phyloP scores from a whole-genome alignment of 2,329 filamentous ascomycete genomes.

The Trichophyton schoenleinii region DNA sequence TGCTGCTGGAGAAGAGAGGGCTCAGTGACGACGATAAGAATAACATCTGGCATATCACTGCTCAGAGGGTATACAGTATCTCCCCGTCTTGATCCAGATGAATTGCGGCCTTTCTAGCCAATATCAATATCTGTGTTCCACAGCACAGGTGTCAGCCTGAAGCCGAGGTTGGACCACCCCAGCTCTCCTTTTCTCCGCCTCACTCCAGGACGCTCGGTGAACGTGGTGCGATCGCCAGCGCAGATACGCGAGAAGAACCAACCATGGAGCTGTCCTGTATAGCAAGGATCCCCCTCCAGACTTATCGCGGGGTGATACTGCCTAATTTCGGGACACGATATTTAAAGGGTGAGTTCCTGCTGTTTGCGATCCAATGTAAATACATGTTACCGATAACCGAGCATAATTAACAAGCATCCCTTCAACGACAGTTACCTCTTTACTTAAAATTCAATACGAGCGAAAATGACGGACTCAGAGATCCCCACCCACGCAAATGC shows the following conservation, averaged over 20 bases:
- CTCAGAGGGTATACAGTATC: constrained; percentile 53
- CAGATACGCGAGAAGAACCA: background rate
- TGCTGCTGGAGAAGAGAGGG: constrained; percentile 41
- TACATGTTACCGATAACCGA: too few species aligned
- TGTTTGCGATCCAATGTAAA: too few species aligned
- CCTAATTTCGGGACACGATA: too few species aligned
- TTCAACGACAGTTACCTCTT: too few species aligned
- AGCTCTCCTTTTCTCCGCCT: background rate
- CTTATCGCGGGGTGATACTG: background rate
- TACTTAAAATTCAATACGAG: background rate
- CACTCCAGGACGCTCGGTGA: background rate
- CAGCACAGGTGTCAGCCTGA: background rate
- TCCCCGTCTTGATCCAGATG: background rate
- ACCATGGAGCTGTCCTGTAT: background rate
- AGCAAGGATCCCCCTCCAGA: background rate
- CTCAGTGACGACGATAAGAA: constrained; percentile 50
- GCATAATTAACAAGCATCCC: background rate
- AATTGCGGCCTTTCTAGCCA: too few species aligned
- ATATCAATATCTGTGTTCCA: background rate
- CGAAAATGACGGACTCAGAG: constrained; percentile 25
- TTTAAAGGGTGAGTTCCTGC: too few species aligned
- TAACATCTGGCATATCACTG: constrained; percentile 61
- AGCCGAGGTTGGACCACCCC: background rate
- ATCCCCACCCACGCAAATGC: constrained; percentile 52
- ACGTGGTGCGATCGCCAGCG: background rate